Evolutionary conservation across 2,329 filamentous ascomycete species (phyloP).

Genomic region (Xylariales sp.): DNA sequence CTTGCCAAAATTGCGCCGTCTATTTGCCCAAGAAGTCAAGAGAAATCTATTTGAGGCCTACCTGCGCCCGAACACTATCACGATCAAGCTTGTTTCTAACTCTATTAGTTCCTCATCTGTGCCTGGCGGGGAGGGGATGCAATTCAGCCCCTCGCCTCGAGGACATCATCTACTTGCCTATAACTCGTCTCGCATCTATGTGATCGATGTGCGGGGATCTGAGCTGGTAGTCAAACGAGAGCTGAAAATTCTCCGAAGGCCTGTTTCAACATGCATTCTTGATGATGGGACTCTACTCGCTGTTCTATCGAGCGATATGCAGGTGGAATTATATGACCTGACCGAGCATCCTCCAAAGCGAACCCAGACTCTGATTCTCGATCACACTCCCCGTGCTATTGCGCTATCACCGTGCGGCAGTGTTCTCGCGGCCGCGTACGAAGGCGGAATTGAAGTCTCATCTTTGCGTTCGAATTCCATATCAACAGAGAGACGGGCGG

Average conservation of each 20-base stretch:
- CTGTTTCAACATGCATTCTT: slow-evolving; percentile 71
- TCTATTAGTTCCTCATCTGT: slow-evolving; percentile 81
- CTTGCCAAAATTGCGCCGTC: slow-evolving; percentile 56
- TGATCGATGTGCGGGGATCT: slow-evolving; percentile 62
- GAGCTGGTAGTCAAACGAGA: slow-evolving; percentile 66
- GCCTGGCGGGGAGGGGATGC: slow-evolving; percentile 80
- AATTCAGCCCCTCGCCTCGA: slow-evolving; percentile 73
- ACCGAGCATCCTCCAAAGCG: slow-evolving; percentile 59
- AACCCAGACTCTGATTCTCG: slow-evolving; percentile 70
- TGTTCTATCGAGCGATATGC: slow-evolving; percentile 76
- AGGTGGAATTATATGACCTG: slow-evolving; percentile 82
- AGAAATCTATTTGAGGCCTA: slow-evolving; percentile 76
- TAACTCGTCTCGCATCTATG: slow-evolving; percentile 80
- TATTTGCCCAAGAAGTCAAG: slow-evolving; percentile 68
- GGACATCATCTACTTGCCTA: slow-evolving; percentile 74
- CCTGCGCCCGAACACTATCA: slow-evolving; percentile 62
- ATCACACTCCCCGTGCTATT: slow-evolving; percentile 74
- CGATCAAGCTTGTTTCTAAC: slow-evolving; percentile 77
- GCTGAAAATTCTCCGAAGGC: slow-evolving; percentile 73
- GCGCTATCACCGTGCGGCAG: slow-evolving; percentile 77
- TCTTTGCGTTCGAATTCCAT: slow-evolving; percentile 63
- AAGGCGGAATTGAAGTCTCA: slow-evolving; percentile 84
- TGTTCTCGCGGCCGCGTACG: slow-evolving; percentile 79
- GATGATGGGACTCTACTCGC: slow-evolving; percentile 74
- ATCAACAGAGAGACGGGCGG: slow-evolving; percentile 65